Base-by-base conservation (phyloP, 768 basidiomycete species). In the Tricholoma saponaceum region DNA sequence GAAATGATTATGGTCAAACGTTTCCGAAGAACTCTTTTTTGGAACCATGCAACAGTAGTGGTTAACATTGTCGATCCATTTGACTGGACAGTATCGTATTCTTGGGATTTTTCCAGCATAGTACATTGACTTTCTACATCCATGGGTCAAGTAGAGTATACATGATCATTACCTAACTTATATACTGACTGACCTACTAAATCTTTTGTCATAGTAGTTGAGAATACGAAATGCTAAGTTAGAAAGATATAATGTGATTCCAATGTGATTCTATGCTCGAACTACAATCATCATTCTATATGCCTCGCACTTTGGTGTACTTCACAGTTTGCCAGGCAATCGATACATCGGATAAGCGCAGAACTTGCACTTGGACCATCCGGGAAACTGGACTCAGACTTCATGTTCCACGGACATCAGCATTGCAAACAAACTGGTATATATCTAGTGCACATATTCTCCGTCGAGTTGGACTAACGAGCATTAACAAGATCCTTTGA, bases 11-110 rank as follows among this genome's bases (percentile, higher is more conserved):
- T 60, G 75, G 75, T 6, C 76, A 79, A 57, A 70, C 78, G 7
- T 79, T 82, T 61, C 85, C 86, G 12, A 83, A 80, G 70, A 87
- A 83, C 68, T 75, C 71, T 22, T 69, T 81, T 41, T 60, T 74
- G 37, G 74, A 71, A 35, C 35, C 63, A 6, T 72, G 70, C 56
- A 26, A 25, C 25, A n/a, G 16, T 8, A 25, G 47, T 50, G 23
- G 28, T 30, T 50, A 9, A 30, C n/a, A 9, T 18, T 50, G 47
- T 30, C n/a, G 26, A 10, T 13, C 22, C n/a, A 20, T 16, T 47
- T 47, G 46, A 43, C 16, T 8, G 46, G 47, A 50, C 47, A 18
- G 4, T 30, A 49, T 49, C 7, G 14, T 26, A 8, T 28, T 47
- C 46, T 47, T 47, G 44, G 43, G 43, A 41, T 14, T 46, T 23